Evolutionary conservation across 306 rosid species (phyloP), one percentile per base, ranked within the genome.

Genomic region (Dalbergia cultrata): DNA sequence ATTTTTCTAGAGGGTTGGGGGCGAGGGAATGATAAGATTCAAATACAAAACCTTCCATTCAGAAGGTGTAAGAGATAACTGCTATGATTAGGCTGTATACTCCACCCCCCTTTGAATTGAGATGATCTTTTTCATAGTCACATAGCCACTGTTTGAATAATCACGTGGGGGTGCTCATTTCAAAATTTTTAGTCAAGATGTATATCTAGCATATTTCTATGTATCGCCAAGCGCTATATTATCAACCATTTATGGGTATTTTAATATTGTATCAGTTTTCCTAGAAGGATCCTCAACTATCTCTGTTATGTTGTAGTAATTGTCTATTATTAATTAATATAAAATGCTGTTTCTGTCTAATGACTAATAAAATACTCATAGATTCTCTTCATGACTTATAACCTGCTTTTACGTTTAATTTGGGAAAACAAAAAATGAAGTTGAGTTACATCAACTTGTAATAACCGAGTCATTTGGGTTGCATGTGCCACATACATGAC

Each of bases 401-500:
- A 58, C 69, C 44, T 37, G 41, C 6, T 37, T 60, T 16, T 39
- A 60, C 44, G 54, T 49, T 60, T 35, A 50, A 35, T 16, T 21
- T 67, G 44, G 74, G 44, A 60, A 67, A 64, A 13, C 31, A 70
- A 67, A 66, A 16, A 8, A 7, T n/a, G 26, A 73, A 65, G 72
- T 49, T 69, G 58, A 71, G 71, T 64, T 82, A 70, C 62, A 67
- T 10, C 35, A 57, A 34, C 13, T 18, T 37, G 18, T 54, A 22
- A 68, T 35, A 74, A 74, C 62, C 10, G 41, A 41, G 70, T 18
- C 39, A 18, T 62, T 85, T 85, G 82, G 82, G 73, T 57, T 58
- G 85, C 82, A 85, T 78, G 85, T 85, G 85, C 58, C 57, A 50
- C 60, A 54, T 14, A 53, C 80, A 64, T 54, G 67, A 13, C 26